These are phyloP conservation scores for Diaporthe citriasiana DNA, from an alignment of 2,329 filamentous ascomycete genomes.

Conservation along the genomic window DNA sequence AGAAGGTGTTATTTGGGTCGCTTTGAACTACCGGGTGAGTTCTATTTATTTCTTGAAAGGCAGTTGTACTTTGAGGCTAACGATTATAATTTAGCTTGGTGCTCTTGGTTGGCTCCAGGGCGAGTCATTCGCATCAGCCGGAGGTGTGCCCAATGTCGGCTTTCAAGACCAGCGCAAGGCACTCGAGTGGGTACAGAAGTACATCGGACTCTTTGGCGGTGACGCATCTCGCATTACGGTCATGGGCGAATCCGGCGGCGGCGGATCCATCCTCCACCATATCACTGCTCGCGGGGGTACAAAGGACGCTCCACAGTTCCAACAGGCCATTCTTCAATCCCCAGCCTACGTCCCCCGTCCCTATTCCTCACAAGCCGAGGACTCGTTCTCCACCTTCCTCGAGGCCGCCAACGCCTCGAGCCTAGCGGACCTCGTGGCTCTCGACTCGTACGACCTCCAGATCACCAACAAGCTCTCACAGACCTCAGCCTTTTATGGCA, in stretches of 20 bases:
- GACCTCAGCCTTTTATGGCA: constrained; percentile 25
- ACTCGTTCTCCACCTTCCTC: constrained; percentile 32
- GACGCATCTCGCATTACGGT: constrained; percentile 59
- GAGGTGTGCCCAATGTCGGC: constrained; percentile 54
- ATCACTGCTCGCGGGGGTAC: constrained; percentile 32
- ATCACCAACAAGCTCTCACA: constrained; percentile 37
- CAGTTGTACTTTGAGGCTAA: neutral
- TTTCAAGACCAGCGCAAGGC: constrained; percentile 57
- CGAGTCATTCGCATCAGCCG: constrained; percentile 51
- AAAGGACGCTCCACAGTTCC: constrained; percentile 34
- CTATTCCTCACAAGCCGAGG: constrained; percentile 24
- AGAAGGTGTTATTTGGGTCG: constrained; percentile 54
- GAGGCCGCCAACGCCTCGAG: constrained; percentile 22
- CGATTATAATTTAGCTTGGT: constrained; percentile 45
- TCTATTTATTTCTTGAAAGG: neutral
- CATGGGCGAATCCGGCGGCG: constrained; percentile 62
- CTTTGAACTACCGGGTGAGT: constrained; percentile 53
- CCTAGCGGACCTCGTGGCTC: constrained; percentile 7
- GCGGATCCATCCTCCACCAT: constrained; percentile 37
- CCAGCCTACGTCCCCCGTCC: constrained; percentile 36
- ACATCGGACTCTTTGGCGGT: constrained; percentile 61
- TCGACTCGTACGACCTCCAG: constrained; percentile 29
- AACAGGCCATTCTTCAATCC: constrained; percentile 34
- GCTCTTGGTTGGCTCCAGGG: constrained; percentile 57
- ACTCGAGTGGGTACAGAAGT: constrained; percentile 61